These are phyloP conservation scores for Ceratobasidium sp. DNA, from an alignment of 1,284 basidiomycete genomes.

Conservation along the genomic window DNA sequence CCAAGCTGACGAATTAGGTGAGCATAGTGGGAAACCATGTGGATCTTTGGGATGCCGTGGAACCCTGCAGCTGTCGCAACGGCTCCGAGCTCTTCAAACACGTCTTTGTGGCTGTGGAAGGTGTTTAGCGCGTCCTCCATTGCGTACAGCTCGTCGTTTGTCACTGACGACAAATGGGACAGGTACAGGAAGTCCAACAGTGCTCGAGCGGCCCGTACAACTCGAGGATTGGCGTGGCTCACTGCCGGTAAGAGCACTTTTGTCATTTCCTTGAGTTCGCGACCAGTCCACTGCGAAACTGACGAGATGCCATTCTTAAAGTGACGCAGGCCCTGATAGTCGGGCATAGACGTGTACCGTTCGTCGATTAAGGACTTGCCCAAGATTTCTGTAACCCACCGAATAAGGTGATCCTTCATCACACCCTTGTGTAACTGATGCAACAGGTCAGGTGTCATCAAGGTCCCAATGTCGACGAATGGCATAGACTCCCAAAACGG, in stretches of 20 bases:
- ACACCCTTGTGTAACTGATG: constrained; percentile 51
- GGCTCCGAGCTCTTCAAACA: constrained; percentile 50
- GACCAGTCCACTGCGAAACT: constrained; percentile 36
- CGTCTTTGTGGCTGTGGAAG: constrained; percentile 49
- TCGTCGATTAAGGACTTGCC: constrained; percentile 35
- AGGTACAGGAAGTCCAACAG: constrained; percentile 52
- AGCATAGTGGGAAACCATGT: constrained; percentile 46
- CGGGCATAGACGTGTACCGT: constrained; percentile 29
- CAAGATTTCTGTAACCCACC: constrained; percentile 39
- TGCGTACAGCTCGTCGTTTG: constrained; percentile 10
- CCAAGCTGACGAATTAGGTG: constrained; percentile 32
- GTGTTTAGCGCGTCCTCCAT: constrained; percentile 24
- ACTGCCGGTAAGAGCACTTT: constrained; percentile 1
- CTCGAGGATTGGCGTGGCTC: neutral
- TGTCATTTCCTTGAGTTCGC: constrained; percentile 31
- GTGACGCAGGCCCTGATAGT: constrained; percentile 5
- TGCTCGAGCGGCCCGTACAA: constrained; percentile 42
- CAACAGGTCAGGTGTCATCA: constrained; percentile 47
- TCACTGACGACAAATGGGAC: constrained; percentile 5
- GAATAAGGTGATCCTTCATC: constrained; percentile 46
- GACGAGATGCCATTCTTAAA: constrained; percentile 38
- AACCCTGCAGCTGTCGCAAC: constrained; percentile 45
- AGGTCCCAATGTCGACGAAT: constrained; percentile 44
- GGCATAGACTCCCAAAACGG: constrained; percentile 48
- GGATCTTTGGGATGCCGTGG: constrained; percentile 53